Conservation (phyloP, 2,329 filamentous ascomycete species). For the Phaeomoniella chlamydospora region DNA sequence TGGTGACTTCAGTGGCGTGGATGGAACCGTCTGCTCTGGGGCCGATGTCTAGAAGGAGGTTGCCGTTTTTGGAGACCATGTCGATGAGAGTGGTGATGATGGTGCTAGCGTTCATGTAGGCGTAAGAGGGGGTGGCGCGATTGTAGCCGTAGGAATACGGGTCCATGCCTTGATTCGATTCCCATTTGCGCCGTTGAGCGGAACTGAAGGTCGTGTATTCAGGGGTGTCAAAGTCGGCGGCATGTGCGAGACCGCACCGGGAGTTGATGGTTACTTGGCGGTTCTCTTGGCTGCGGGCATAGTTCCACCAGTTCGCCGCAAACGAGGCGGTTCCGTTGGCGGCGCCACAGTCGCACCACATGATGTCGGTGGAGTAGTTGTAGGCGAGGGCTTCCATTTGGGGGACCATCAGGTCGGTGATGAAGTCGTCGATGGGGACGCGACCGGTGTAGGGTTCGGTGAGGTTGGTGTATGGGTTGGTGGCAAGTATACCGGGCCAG, state of each 20-base stretch:
- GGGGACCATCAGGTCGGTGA: slow-evolving; percentile 26
- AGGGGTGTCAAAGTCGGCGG: slow-evolving; percentile 44
- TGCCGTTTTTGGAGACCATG: slow-evolving; percentile 41
- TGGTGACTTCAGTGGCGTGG: slow-evolving; percentile 29
- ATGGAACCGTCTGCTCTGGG: slow-evolving; percentile 42
- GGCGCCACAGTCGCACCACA: slow-evolving; percentile 33
- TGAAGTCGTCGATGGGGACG: slow-evolving; percentile 24
- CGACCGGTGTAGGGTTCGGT: slow-evolving; percentile 28
- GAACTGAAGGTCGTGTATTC: slow-evolving; percentile 39
- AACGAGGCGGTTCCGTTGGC: slow-evolving; percentile 28
- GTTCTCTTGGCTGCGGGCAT: slow-evolving; percentile 16
- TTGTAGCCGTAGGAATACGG: slow-evolving; percentile 47
- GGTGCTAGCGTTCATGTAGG: slow-evolving; percentile 37
- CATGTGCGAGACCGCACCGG: slow-evolving; percentile 35
- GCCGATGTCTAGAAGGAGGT: slow-evolving; percentile 42
- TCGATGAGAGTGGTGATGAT: slow-evolving; percentile 36
- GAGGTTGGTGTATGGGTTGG: slow-evolving; percentile 27
- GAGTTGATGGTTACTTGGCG: slow-evolving; percentile 41
- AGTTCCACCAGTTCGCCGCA: slow-evolving; percentile 28
- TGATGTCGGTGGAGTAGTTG: slow-evolving; percentile 27
- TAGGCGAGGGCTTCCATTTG: slow-evolving; percentile 30
- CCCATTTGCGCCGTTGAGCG: slow-evolving; percentile 43
- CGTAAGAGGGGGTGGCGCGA: slow-evolving; percentile 31
- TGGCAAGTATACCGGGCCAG: slow-evolving; percentile 26
- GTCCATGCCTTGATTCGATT: slow-evolving; percentile 45